These are phyloP conservation scores for Neurospora sp. DNA, from an alignment of 495 filamentous ascomycete genomes.

Conservation along the genomic window DNA sequence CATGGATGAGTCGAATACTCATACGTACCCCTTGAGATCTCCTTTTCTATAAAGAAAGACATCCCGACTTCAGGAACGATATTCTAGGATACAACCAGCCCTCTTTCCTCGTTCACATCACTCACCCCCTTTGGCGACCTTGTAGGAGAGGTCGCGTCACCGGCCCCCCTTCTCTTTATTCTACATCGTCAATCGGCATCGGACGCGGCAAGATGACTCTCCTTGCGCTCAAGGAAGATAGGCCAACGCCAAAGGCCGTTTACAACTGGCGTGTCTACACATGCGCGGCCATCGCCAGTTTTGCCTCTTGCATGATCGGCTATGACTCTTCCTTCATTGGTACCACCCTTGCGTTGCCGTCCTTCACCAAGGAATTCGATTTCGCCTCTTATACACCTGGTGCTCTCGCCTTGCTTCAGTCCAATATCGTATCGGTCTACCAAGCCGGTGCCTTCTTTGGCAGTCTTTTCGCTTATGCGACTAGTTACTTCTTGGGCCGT, in stretches of 20 bases:
- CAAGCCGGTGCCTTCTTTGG: slow-evolving; percentile 62
- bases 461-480: slow-evolving; percentile 48
- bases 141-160: not conserved
- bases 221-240: slow-evolving; percentile 51
- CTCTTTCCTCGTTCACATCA: slow-evolving; percentile 4
- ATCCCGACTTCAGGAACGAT: not conserved
- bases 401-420: slow-evolving; percentile 40
- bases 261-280: slow-evolving; percentile 70
- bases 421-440: slow-evolving; percentile 62
- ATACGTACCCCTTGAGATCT: not conserved
- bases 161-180: not conserved
- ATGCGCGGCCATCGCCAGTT: slow-evolving; percentile 52
- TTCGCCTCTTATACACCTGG: slow-evolving; percentile 32
- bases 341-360: slow-evolving; percentile 51
- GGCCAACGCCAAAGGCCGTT: slow-evolving; percentile 53
- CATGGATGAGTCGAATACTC: not conserved
- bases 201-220: slow-evolving; percentile 40
- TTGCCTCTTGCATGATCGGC: slow-evolving; percentile 62
- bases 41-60: slow-evolving; percentile 8
- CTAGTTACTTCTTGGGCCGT: slow-evolving; percentile 48
- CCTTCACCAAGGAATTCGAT: slow-evolving; percentile 50
- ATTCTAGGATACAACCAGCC: not conserved
- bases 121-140: not conserved
- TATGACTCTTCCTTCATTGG: slow-evolving; percentile 66
- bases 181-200: not conserved